Evolutionary conservation across 352 stramenopile species (phyloP), one percentile per base, ranked within the genome.

Genomic region (Pythium pectinolyticum): DNA sequence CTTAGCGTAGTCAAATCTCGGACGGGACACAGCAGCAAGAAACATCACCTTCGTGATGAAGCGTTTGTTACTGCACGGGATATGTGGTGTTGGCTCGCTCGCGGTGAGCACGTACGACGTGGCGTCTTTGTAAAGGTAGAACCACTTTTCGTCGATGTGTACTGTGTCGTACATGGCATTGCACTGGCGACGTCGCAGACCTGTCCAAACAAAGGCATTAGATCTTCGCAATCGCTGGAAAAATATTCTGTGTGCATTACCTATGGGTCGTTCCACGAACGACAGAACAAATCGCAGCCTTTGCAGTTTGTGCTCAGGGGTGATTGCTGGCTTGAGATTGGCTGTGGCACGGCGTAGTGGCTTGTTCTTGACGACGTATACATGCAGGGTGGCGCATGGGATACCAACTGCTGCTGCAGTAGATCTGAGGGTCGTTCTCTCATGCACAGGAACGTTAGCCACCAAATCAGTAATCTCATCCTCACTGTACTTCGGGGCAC

Each of bases 31-130:
- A 1, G 50, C 67, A 0, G 53, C 57, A 2, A 70, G 7, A 24
- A 77, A 72, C 62, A 77, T 74, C 0, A 68, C 59, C 66, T 72
- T 74, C 10, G 45, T 66, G 9, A 77, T 72, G 55, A 57, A 68
- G 10, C 46, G 25, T 39, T 75, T 75, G 20, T 60, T 70, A 2
- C 32, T n/a, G 6, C 61, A 45, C 5, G 30, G 14, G 0, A 45
- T 52, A 22, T 61, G 30, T 5, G 58, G 65, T 5, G 32, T 24
- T 17, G 31, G 28, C 34, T 78, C 61, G 1, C 39, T 41, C 2
- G 34, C 31, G 1, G 63, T 51, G 1, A 72, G 40, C 19, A 68
- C 64, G 14, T 56, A 74, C 1, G 20, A 43, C 12, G 55, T 46
- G 0, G 35, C 32, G 7, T 37, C 19, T 27, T 60, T 61, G 27